Base-by-base conservation (phyloP, 179 eudicot genomes). In the Sideroxylon spinosum region DNA sequence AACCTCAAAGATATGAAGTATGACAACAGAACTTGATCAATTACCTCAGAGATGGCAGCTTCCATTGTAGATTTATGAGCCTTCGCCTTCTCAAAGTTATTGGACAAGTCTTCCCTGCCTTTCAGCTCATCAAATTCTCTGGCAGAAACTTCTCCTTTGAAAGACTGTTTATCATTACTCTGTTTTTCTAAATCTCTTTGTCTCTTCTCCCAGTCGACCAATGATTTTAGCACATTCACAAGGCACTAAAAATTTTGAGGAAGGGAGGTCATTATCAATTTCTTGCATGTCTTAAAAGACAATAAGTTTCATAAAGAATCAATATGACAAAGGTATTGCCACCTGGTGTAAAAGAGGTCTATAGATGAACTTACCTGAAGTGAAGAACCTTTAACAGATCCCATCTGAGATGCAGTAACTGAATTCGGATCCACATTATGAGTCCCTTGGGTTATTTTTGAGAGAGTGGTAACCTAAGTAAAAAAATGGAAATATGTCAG, bases 21-120 rank as follows among this genome's bases (percentile, higher is more conserved):
- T 12, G 72, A 60, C 63, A 50, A 53, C 23, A 63, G 17, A 53
- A 9, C 67, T 48, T 55, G 37, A 32, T 16, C 28, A 72, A 44
- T 77, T 91, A 93, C 99, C 98, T 90, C 91, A 70, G 95, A 84
- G 72, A 95, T 82, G 17, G 93, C 95, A 82, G 98, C 93, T 86
- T 95, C 95, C 82, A 92, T 71, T 25, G 91, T 93, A 73, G 94
- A 93, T 76, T 95, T 93, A 76, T 95, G 99, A 80, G 98, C 98
- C 89, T 95, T 95, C 78, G 85, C 88, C 86, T 93, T 95, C 94
- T 91, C 95, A 84, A 95, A 90, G 79, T 93, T 90, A 85, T 82
- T 87, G 68, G 88, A 83, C 76, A 72, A 60, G 73, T 87, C 92
- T 76, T 86, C 95, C 81, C 84, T 81, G 70, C 64, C 79, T 78